Percentiles rank a stretch among this genome's conserved stretches.
phyloP scores from a whole-genome alignment of 192 early-diverging fungal species.

The Cladochytrium replicatum region DNA sequence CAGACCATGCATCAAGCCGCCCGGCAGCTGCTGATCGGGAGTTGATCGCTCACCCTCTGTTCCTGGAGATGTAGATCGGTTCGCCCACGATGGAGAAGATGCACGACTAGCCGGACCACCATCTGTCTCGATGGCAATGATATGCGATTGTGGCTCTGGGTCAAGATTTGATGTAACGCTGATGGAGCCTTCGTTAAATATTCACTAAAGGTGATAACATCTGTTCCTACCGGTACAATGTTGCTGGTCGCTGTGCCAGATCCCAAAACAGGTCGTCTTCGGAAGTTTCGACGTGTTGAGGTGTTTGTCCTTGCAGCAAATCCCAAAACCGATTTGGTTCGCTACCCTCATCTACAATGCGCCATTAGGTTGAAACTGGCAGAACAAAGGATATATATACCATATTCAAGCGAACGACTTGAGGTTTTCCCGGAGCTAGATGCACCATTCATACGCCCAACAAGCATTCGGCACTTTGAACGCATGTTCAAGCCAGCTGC shows the following conservation, averaged over 20 bases:
- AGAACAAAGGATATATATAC: conserved; percentile 24
- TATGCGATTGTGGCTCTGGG: conserved; percentile 14
- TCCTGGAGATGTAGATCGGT: too few species aligned
- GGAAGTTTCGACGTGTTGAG: conserved; percentile 2
- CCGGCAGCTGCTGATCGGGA: not conserved
- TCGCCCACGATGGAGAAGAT: not conserved
- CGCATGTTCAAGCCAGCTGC: conserved; percentile 6
- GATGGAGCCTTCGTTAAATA: not conserved
- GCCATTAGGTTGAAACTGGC: not conserved
- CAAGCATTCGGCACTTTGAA: conserved; percentile 34
- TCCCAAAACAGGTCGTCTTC: conserved; percentile 10
- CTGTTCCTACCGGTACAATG: conserved; percentile 12
- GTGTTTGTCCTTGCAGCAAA: conserved; percentile 15
- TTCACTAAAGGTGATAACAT: not conserved
- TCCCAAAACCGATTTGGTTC: conserved; percentile 18
- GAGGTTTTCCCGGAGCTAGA: not conserved
- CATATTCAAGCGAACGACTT: conserved; percentile 21
- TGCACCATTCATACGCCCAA: conserved; percentile 17
- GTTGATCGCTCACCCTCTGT: too few species aligned
- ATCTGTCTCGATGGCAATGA: conserved; percentile 13
- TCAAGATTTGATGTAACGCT: conserved; percentile 16
- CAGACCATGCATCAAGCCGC: not conserved
- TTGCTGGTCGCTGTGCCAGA: conserved; percentile 7
- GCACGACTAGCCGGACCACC: not conserved
- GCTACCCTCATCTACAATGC: conserved; percentile 11